These are phyloP conservation scores for Lagenidium giganteum DNA, from an alignment of 352 stramenopile genomes.

Conservation along the genomic window DNA sequence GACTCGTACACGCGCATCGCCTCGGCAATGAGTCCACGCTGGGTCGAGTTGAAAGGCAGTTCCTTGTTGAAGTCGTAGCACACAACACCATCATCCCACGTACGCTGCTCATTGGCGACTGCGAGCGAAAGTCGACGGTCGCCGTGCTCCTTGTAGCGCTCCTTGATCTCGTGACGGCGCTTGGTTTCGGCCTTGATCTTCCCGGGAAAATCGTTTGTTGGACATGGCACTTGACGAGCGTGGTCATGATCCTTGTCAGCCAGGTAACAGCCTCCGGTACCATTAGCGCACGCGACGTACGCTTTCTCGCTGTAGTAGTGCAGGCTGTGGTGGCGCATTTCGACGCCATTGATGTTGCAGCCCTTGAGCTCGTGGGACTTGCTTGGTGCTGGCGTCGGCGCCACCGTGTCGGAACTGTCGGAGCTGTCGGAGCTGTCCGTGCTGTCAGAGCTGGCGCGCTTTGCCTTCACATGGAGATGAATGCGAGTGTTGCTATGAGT, in stretches of 20 bases:
- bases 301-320: conserved; percentile 67
- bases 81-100: conserved; percentile 62
- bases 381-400: not conserved
- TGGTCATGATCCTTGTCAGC: conserved; percentile 52
- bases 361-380: conserved; percentile 19
- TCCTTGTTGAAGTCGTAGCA: conserved; percentile 68
- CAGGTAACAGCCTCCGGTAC: conserved; percentile 56
- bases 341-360: conserved; percentile 53
- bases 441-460: no score
- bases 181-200: conserved; percentile 20
- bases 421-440: not conserved
- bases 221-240: conserved; percentile 58
- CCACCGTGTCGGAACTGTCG: not conserved
- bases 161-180: conserved; percentile 13
- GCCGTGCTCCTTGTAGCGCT: conserved; percentile 15
- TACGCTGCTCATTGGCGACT: conserved; percentile 54
- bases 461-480: no score
- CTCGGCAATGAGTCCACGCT: conserved; percentile 54
- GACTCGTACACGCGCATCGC: conserved; percentile 63
- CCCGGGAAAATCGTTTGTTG: conserved; percentile 27
- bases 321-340: conserved; percentile 52
- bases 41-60: conserved; percentile 53
- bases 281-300: conserved; percentile 69
- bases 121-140: conserved; percentile 54
- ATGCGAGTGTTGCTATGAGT: no score